Conservation (phyloP, 2,329 filamentous ascomycete species). For the Metarhizium guizhouense region DNA sequence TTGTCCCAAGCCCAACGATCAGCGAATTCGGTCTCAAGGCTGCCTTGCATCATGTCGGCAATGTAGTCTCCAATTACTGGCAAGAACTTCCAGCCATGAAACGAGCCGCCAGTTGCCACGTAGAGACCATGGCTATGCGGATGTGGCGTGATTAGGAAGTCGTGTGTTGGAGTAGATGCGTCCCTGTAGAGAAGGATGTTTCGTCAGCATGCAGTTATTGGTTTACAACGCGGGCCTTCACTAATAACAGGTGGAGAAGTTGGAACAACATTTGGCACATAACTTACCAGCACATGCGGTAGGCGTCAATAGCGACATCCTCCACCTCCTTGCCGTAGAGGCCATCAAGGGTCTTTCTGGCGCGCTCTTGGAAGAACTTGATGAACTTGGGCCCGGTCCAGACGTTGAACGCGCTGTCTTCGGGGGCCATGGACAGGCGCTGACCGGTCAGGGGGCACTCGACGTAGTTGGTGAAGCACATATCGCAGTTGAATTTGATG, state of each 20-base stretch:
- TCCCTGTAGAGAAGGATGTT: slow-evolving; percentile 37
- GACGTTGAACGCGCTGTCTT: slow-evolving; percentile 30
- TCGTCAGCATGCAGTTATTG: slow-evolving; percentile 1
- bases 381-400: slow-evolving; percentile 30
- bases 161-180: slow-evolving; percentile 51
- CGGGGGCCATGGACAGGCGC: slow-evolving; percentile 42
- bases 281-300: slow-evolving; percentile 37
- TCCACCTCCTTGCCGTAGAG: slow-evolving; percentile 32
- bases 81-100: slow-evolving; percentile 58
- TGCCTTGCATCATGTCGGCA: slow-evolving; percentile 36
- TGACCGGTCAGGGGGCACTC: slow-evolving; percentile 36
- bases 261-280: neutral
- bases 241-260: slow-evolving; percentile 1
- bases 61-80: slow-evolving; percentile 54
- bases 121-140: slow-evolving; percentile 42
- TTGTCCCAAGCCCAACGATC: slow-evolving; percentile 38
- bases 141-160: slow-evolving; percentile 50
- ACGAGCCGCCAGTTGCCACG: slow-evolving; percentile 53
- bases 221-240: slow-evolving; percentile 1
- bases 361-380: slow-evolving; percentile 34
- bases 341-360: slow-evolving; percentile 27
- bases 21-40: slow-evolving; percentile 26
- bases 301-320: slow-evolving; percentile 29
- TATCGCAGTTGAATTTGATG: slow-evolving; percentile 54
- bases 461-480: slow-evolving; percentile 47